Percentiles rank a stretch among this genome's conserved stretches.
Evolutionary conservation across 768 basidiomycete species (phyloP).

Genomic region (Calvatia gigantea): DNA sequence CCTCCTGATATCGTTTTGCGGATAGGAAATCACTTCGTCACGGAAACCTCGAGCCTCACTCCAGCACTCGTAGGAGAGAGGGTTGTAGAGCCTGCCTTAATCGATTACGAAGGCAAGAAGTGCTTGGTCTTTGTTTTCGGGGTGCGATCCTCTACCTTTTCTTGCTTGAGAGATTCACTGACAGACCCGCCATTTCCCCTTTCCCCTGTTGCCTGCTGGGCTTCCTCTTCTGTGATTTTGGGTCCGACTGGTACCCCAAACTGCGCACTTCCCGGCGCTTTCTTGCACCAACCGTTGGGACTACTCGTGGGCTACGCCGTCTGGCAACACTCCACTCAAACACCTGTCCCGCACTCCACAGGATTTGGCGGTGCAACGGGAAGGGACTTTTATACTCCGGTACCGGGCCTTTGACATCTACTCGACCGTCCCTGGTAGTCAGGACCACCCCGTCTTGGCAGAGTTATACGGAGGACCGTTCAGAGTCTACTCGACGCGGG

Average conservation of each 20-base stretch:
- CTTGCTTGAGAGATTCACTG: constrained; percentile 3
- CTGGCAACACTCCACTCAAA: too few relatives aligned
- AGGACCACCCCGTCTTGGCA: constrained; percentile 43
- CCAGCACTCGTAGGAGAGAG: constrained; percentile 58
- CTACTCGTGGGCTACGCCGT: background rate
- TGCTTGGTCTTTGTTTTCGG: constrained; percentile 62
- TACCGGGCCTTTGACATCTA: constrained; percentile 68
- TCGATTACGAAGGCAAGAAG: constrained; percentile 51
- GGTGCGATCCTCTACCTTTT: constrained; percentile 30
- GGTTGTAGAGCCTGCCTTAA: constrained; percentile 51
- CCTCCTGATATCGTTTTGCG: constrained; percentile 29
- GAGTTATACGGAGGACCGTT: constrained; percentile 66
- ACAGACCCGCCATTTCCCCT: background rate
- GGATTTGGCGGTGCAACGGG: constrained; percentile 67
- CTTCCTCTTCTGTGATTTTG: constrained; percentile 9
- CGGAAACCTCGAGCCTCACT: constrained; percentile 42
- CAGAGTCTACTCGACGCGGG: constrained; percentile 68
- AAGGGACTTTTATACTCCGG: constrained; percentile 67
- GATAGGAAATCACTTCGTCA: constrained; percentile 31
- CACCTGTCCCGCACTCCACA: constrained; percentile 24
- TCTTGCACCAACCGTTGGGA: background rate
- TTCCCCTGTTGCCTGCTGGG: background rate
- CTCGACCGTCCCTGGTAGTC: constrained; percentile 29
- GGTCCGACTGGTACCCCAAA: background rate
- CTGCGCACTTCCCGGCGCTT: background rate